Evolutionary conservation across 305 asterid species (phyloP), one percentile per base, ranked within the genome.

Genomic region (Fraxinus velutina): DNA sequence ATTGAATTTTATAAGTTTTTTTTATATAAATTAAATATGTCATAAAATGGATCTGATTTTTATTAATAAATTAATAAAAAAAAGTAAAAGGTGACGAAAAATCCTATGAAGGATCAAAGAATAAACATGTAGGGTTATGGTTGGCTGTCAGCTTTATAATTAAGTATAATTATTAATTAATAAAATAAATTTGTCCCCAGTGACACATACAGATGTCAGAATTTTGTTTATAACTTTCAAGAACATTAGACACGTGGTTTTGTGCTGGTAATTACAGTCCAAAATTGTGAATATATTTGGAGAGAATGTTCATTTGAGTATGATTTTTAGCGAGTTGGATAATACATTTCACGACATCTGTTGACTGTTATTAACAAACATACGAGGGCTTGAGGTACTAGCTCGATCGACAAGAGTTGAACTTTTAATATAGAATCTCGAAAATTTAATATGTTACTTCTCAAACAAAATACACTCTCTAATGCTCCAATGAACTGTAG

Each of bases 101-200:
- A 75, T 79, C 66, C 86, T 21, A 82, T 21, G 85, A 57, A 72
- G 74, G 87, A 81, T 84, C 78, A 83, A 77, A 76, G 73, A 42
- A 77, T 5, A 33, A 83, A 36, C 8, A 60, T 22, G 80, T 86
- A 82, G 81, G 85, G 62, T 9, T 30, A n/a, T 27, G 6, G 47
- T 37, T 81, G 71, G 77, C 36, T 84, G 84, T 78, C 86, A 80
- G 82, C 68, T 27, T 36, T 55, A 52, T 47, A 15, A 27, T 47
- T 19, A 24, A 17, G 10, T 21, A 47, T 32, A 24, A 7, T 73
- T 37, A 19, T 9, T 27, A 5, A 27, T 42, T 9, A 36, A 8
- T 6, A 71, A 74, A 64, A 44, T 83, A 52, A 64, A 80, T 24
- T 84, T 80, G 87, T 83, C 83, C 21, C 76, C 24, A 73, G 73